phyloP scores from a whole-genome alignment of 257 asterid species.

The Ophiorrhiza pumila region DNA sequence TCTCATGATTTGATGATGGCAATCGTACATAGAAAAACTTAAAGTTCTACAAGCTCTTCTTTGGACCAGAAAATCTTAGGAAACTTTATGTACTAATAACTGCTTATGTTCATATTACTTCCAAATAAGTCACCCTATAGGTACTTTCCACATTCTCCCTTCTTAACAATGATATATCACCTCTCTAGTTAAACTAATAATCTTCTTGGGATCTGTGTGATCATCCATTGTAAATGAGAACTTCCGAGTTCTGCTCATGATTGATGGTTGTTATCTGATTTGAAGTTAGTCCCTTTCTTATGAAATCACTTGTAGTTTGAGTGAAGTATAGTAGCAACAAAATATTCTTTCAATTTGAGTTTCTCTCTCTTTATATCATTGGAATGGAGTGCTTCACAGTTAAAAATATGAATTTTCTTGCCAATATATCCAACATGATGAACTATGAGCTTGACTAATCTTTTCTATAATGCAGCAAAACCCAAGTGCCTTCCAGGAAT shows the following conservation, averaged over 20 bases:
- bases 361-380: not conserved
- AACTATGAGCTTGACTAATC: not conserved
- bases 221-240: not conserved
- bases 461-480: conserved; percentile 50
- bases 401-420: not conserved
- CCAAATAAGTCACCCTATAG: not conserved
- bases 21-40: not conserved
- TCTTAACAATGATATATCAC: not conserved
- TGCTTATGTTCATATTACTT: not conserved
- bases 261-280: not conserved
- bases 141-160: not conserved
- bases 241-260: not conserved
- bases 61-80: not conserved
- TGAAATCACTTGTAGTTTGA: not conserved
- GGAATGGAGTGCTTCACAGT: not conserved
- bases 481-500: conserved; percentile 77
- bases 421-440: not conserved
- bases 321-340: not conserved
- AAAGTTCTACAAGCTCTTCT: not conserved
- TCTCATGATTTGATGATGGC: not conserved
- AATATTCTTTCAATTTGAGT: not conserved
- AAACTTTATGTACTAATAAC: not conserved
- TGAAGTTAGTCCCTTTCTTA: not conserved
- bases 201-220: not conserved
- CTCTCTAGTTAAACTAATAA: not conserved